phyloP scores from a whole-genome alignment of 352 stramenopile genomes.

The Pythium chondricola region DNA sequence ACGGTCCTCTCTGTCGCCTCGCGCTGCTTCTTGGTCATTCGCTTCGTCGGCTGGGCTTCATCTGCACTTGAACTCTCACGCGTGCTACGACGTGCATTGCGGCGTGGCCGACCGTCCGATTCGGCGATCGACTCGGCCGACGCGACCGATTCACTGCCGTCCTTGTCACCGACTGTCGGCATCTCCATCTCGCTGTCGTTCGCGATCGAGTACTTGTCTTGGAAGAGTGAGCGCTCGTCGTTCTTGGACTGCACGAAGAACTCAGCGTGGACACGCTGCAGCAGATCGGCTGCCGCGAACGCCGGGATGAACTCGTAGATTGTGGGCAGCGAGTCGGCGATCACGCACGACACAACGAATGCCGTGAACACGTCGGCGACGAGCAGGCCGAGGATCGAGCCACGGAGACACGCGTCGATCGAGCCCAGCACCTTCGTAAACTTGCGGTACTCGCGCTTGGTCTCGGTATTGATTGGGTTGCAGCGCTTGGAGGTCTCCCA shows the following conservation, averaged over 20 bases:
- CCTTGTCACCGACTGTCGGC: not conserved
- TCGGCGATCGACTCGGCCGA: not conserved
- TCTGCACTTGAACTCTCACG: not conserved
- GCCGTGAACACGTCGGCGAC: constrained; percentile 83
- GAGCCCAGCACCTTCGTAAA: constrained; percentile 84
- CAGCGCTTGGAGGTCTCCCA: constrained; percentile 84
- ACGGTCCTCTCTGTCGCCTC: not conserved
- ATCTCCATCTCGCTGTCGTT: not conserved
- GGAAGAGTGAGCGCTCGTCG: constrained; percentile 54
- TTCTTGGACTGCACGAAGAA: constrained; percentile 66
- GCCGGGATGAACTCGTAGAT: constrained; percentile 78
- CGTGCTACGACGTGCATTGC: not conserved
- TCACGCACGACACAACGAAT: constrained; percentile 82
- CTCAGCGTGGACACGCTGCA: constrained; percentile 68
- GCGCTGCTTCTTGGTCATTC: not conserved
- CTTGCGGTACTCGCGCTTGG: constrained; percentile 82
- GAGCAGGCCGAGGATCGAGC: constrained; percentile 75
- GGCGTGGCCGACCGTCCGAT: not conserved
- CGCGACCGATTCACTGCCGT: constrained; percentile 7
- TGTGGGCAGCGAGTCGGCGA: constrained; percentile 50
- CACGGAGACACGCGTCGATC: constrained; percentile 77
- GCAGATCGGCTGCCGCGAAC: constrained; percentile 70
- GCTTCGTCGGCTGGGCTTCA: not conserved
- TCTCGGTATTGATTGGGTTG: constrained; percentile 79
- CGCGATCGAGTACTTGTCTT: constrained; percentile 56